These are phyloP conservation scores for Panellus pusillus DNA, from an alignment of 768 basidiomycete genomes.

Conservation along the genomic window DNA sequence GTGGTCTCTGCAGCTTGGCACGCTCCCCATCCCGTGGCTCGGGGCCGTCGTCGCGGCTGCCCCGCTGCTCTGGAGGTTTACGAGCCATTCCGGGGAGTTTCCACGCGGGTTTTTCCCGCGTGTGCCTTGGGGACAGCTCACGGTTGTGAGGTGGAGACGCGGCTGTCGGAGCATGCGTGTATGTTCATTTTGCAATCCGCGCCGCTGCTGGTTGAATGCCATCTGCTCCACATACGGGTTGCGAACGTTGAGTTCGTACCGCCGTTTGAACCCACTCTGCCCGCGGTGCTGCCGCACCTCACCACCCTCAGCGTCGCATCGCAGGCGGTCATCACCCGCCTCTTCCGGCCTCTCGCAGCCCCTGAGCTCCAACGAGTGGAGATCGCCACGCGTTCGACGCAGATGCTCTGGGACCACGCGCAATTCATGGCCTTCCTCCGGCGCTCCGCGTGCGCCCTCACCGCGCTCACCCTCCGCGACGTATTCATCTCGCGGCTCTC, in stretches of 20 bases:
- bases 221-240: slow-evolving; percentile 9
- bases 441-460: slow-evolving; percentile 10
- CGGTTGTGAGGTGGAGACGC: slow-evolving; percentile 8
- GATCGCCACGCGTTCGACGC: slow-evolving; percentile 14
- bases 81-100: slow-evolving; percentile 11
- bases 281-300: slow-evolving; percentile 1
- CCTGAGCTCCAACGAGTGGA: slow-evolving; percentile 8
- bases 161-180: slow-evolving; percentile 10
- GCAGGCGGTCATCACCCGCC: slow-evolving; percentile 4
- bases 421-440: slow-evolving; percentile 17
- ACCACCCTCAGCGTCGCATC: slow-evolving; percentile 7
- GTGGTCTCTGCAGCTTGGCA: slow-evolving; percentile 12
- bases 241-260: slow-evolving; percentile 3
- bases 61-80: slow-evolving; percentile 8
- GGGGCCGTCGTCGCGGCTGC: background rate
- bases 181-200: slow-evolving; percentile 9
- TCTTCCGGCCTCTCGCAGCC: slow-evolving; percentile 6
- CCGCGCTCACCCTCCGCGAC: slow-evolving; percentile 13
- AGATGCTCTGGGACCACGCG: slow-evolving; percentile 15
- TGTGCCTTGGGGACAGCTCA: slow-evolving; percentile 12
- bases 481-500: slow-evolving; percentile 13
- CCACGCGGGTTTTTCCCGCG: slow-evolving; percentile 1
- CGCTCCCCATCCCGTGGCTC: slow-evolving; percentile 3
- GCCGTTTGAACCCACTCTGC: slow-evolving; percentile 3
- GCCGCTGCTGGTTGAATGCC: slow-evolving; percentile 11